Evolutionary conservation across 2,329 filamentous ascomycete species (phyloP), one percentile per base, ranked within the genome.

Genomic region (Acrocalymma vagum): DNA sequence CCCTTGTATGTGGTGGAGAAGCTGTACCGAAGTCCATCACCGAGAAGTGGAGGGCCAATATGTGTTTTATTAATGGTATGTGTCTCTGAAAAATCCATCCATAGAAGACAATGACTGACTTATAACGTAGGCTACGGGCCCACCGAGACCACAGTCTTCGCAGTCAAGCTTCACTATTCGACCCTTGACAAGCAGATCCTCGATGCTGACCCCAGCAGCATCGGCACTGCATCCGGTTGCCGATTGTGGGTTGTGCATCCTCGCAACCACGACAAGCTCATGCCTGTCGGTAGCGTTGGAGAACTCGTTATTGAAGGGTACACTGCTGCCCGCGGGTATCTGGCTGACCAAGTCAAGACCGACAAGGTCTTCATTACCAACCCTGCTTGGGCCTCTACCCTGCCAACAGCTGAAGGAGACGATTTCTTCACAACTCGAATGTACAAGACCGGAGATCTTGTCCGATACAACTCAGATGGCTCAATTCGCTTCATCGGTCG

Each of bases 51-150:
- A 55, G 54, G 18, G 70, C 67, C 16, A 64, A 62, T 9, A 63
- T 70, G 8, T 69, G 66, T n/a, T 63, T 78, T 5, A 69, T 78
- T 37, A 76, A 77, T 26, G 72, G 56, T 69, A 20, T 75, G 75
- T 42, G 65, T 11, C 67, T 1, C 65, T 20, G 11, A 13, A 8
- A 6, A 7, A 9, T 6, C 9, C 17, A 6, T 28, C n/a, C 2
- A 3, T 6, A 16, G 24, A 14, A 16, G 27, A 17, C 27, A 11
- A 15, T 7, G 3, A 15, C 13, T 14, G 6, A 20, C 72, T 7
- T 68, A 67, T 1, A 72, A 75, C 26, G 37, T 26, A 60, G 61
- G 39, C 2, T 69, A 69, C 26, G 65, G 65, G 2, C 65, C 65
- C 2, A 67, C 65, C 0, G 65, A 69, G 36, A 58, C 55, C 10